phyloP scores from a whole-genome alignment of 2,329 filamentous ascomycete genomes.

The Penicillium brasilianum region DNA sequence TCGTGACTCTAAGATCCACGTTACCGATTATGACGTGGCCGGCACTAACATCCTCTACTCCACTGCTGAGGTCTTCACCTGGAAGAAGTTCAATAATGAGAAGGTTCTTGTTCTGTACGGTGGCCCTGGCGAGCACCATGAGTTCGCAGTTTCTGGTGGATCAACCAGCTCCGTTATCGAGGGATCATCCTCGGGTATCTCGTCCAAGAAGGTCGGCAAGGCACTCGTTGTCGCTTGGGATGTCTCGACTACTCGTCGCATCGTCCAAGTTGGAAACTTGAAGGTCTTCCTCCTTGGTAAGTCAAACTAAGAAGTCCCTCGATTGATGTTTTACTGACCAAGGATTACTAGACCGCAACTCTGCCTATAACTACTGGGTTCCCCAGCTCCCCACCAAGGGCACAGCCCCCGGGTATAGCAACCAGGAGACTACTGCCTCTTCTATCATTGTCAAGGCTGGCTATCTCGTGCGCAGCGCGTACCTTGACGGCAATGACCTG shows the following conservation, averaged over 20 bases:
- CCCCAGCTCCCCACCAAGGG: conserved; percentile 41
- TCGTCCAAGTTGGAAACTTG: conserved; percentile 50
- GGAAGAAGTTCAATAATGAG: conserved; percentile 64
- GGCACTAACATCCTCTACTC: conserved; percentile 50
- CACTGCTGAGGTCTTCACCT: conserved; percentile 52
- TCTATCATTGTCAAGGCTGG: conserved; percentile 51
- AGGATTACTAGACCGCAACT: conserved; percentile 54
- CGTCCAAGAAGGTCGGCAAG: conserved; percentile 36
- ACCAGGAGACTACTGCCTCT: conserved; percentile 35
- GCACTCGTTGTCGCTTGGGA: conserved; percentile 57
- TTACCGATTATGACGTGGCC: conserved; percentile 48
- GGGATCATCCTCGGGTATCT: conserved; percentile 39
- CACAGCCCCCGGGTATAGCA: conserved; percentile 38
- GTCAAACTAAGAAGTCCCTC: conserved; percentile 16
- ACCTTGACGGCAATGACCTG: conserved; percentile 61
- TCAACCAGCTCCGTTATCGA: conserved; percentile 38
- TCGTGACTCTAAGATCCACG: conserved; percentile 52
- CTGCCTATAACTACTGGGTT: conserved; percentile 53
- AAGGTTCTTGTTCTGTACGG: conserved; percentile 54
- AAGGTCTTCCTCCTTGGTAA: conserved; percentile 61
- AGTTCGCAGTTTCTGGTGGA: conserved; percentile 43
- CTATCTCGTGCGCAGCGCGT: conserved; percentile 55
- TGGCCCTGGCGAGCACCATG: conserved; percentile 46
- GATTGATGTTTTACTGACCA: conserved; percentile 16
- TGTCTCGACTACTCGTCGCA: conserved; percentile 54